Evolutionary conservation across 2,329 filamentous ascomycete species (phyloP), one percentile per base, ranked within the genome.

Genomic region (Colletotrichum melonis): DNA sequence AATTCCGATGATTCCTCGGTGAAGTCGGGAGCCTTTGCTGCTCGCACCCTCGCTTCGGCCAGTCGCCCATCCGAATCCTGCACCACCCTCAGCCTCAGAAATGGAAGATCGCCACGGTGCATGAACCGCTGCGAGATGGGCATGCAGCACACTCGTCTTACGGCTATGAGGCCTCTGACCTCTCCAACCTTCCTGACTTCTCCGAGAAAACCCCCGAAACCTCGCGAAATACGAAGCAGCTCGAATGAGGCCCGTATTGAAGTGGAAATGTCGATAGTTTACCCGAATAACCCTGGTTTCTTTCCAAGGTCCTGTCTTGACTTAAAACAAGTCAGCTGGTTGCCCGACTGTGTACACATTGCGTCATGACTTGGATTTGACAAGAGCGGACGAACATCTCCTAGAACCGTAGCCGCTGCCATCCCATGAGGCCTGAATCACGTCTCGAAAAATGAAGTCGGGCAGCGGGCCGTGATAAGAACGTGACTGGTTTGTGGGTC

Each of bases 401-500:
- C 46, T 59, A n/a, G 42, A 24, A 58, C 38, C 35, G 12, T n/a
- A 63, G 55, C 59, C 54, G 46, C 70, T 73, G 70, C 70, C 67
- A 73, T 73, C 60, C 60, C 70, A 73, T 70, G 60, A 65, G 58
- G 56, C 32, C n/a, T 70, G 70, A 70, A 73, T 73, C 70, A 73
- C 59, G 56, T 38, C 60, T 67, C 60, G 24, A 42, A 35, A n/a
- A 24, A 63, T 42, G 57, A 60, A 72, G 32, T 62, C 55, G 60
- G 30, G 30, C 46, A 62, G 26, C 68, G 63, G 72, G 72, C 68
- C 63, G 63, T 67, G 8, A 30, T 58, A 32, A 30, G 62, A 74
- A 72, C 63, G 72, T 74, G 72, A 74, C 63, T 46, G 55, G 70
- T 70, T 12, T 54, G 66, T 56, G 60, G 63, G 56, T 66, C 67